Conservation (phyloP, 768 basidiomycete genomes). For the Collybia nuda region DNA sequence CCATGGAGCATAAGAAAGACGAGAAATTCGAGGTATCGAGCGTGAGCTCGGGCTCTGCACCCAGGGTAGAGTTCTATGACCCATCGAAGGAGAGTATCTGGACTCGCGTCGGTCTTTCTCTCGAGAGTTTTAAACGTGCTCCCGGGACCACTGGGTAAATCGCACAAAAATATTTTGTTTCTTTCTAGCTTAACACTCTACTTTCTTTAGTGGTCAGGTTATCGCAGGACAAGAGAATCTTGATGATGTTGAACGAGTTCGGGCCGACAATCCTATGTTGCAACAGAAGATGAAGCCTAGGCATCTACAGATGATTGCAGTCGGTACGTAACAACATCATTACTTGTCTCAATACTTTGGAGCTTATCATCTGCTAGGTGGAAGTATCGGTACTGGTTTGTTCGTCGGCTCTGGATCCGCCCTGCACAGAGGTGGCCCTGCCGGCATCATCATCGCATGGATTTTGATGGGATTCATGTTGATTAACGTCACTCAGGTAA, state of each 20-base stretch:
- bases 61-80: constrained; percentile 40
- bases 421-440: constrained; percentile 38
- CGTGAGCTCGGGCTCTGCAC: constrained; percentile 20
- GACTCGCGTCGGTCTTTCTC: constrained; percentile 41
- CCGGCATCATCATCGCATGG: constrained; percentile 44
- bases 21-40: constrained; percentile 32
- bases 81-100: constrained; percentile 44
- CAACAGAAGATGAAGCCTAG: constrained; percentile 50
- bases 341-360: not conserved
- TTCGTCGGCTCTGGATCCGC: constrained; percentile 47
- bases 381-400: constrained; percentile 49
- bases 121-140: constrained; percentile 47
- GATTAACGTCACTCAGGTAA: constrained; percentile 46
- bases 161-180: not conserved
- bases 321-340: constrained; percentile 30
- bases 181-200: not conserved
- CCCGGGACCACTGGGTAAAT: constrained; percentile 45
- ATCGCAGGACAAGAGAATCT: constrained; percentile 33
- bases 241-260: constrained; percentile 31
- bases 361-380: constrained; percentile 25
- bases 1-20: constrained; percentile 31
- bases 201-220: constrained; percentile 31
- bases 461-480: constrained; percentile 46
- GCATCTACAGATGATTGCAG: constrained; percentile 48
- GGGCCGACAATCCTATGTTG: constrained; percentile 42